These are phyloP conservation scores for Fusarium sp. DNA, from an alignment of 2,329 filamentous ascomycete species.

Conservation along the genomic window DNA sequence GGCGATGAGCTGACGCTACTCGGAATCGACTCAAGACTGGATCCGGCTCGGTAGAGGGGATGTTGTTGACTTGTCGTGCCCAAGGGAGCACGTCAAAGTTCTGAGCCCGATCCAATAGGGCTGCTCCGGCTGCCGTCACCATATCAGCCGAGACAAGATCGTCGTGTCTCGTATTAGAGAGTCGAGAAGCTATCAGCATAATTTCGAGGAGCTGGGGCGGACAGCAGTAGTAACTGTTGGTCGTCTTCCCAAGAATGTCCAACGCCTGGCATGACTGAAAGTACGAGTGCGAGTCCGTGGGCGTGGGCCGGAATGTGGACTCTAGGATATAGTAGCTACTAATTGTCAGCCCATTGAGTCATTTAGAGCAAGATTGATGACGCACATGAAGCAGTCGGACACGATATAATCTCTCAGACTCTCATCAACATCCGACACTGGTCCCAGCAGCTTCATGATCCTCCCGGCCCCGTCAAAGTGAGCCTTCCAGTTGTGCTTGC, in stretches of 20 bases:
- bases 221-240: slow-evolving; percentile 61
- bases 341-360: slow-evolving; percentile 15
- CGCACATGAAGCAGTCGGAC: slow-evolving; percentile 61
- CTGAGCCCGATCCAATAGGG: slow-evolving; percentile 53
- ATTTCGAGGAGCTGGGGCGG: slow-evolving; percentile 59
- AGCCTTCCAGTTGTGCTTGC: slow-evolving; percentile 60
- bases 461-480: slow-evolving; percentile 60
- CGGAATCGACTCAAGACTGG: slow-evolving; percentile 53
- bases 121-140: slow-evolving; percentile 46
- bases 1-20: slow-evolving; percentile 57
- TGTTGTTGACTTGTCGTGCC: slow-evolving; percentile 52
- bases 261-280: slow-evolving; percentile 54
- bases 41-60: slow-evolving; percentile 50
- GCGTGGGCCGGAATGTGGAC: slow-evolving; percentile 56
- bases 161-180: slow-evolving; percentile 49
- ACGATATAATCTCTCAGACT: slow-evolving; percentile 58
- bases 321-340: slow-evolving; percentile 59
- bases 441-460: slow-evolving; percentile 57
- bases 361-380: not conserved
- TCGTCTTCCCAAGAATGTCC: slow-evolving; percentile 53
- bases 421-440: slow-evolving; percentile 48
- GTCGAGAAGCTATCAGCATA: slow-evolving; percentile 55
- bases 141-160: slow-evolving; percentile 47
- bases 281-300: slow-evolving; percentile 47
- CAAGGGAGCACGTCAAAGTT: slow-evolving; percentile 56